Percentiles rank a stretch among this genome's conserved stretches.
Evolutionary conservation across 2,329 filamentous ascomycete genomes (phyloP).

Genomic region (Claviceps digitariae): DNA sequence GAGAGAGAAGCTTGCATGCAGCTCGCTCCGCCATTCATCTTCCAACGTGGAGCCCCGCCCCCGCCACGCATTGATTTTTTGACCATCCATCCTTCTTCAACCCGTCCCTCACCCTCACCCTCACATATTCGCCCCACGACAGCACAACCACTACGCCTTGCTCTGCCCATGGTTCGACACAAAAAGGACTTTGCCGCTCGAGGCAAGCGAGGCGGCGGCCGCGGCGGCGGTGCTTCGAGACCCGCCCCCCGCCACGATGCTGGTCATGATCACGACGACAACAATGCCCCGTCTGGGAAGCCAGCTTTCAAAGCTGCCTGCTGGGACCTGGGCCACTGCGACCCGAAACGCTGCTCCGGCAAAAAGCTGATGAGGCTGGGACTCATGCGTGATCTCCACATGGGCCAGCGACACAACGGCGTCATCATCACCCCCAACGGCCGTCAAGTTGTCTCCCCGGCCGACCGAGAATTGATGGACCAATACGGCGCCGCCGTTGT

Average conservation of each 20-base stretch:
- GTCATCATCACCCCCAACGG: constrained; percentile 94
- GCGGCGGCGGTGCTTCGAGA: constrained; percentile 30
- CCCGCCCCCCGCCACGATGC: constrained; percentile 35
- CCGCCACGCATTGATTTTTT: background rate
- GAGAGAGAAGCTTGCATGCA: no score
- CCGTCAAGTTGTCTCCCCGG: constrained; percentile 69
- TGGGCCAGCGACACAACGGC: constrained; percentile 83
- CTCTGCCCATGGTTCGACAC: constrained; percentile 94
- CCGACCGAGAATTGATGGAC: constrained; percentile 69
- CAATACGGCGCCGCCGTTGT: constrained; percentile 90
- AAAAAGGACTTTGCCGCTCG: constrained; percentile 74
- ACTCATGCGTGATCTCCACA: constrained; percentile 80
- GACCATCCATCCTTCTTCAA: no score
- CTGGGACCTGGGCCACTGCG: constrained; percentile 96
- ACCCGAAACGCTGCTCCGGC: constrained; percentile 90
- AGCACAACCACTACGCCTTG: background rate
- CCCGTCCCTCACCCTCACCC: background rate
- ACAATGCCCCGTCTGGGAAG: constrained; percentile 17
- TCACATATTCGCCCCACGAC: background rate
- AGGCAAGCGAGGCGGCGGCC: constrained; percentile 56
- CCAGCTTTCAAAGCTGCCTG: constrained; percentile 80
- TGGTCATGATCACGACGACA: constrained; percentile 22
- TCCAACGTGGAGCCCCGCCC: background rate
- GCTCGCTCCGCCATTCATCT: background rate
- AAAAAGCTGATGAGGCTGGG: constrained; percentile 88